These are phyloP conservation scores for Phoenix dactylifera DNA, from an alignment of 176 grass and related monocot species.

Conservation along the genomic window DNA sequence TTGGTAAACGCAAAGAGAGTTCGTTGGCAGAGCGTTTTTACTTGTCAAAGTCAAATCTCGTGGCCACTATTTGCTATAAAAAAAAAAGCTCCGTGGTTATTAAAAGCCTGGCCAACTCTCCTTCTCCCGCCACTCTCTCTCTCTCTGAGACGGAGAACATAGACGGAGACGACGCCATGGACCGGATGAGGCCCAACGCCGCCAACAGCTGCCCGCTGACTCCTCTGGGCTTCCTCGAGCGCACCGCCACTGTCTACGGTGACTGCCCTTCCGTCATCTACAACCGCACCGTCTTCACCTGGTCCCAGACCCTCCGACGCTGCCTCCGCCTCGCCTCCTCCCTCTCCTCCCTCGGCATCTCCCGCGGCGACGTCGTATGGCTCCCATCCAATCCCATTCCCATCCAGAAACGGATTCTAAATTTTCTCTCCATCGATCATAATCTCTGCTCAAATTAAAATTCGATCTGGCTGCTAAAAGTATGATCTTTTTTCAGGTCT, in stretches of 20 bases:
- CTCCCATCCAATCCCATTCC: not conserved
- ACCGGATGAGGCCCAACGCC: constrained; percentile 28
- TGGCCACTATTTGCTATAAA: too few relatives aligned
- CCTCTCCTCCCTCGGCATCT: constrained; percentile 58
- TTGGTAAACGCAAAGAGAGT: too few relatives aligned
- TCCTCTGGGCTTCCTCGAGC: constrained; percentile 60
- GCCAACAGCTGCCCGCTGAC: constrained; percentile 62
- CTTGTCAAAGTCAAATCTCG: too few relatives aligned
- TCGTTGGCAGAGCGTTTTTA: too few relatives aligned
- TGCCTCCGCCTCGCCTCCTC: constrained; percentile 87
- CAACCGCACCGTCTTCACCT: constrained; percentile 50
- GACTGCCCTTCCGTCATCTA: constrained; percentile 67
- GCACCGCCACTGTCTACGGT: constrained; percentile 43
- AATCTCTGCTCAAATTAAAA: too few relatives aligned
- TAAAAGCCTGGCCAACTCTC: too few relatives aligned
- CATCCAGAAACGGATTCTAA: not conserved
- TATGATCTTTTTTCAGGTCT: constrained; percentile 32
- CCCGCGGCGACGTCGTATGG: constrained; percentile 53
- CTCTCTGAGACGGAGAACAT: too few relatives aligned
- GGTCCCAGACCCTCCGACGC: constrained; percentile 46
- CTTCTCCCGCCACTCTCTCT: too few relatives aligned
- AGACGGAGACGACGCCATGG: constrained; percentile 18
- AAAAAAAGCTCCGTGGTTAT: too few relatives aligned
- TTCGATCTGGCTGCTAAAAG: not conserved
- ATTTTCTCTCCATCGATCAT: not conserved